Evolutionary conservation across 148 eudicot species (phyloP).

Genomic region (Chenopodium berlandieri): DNA sequence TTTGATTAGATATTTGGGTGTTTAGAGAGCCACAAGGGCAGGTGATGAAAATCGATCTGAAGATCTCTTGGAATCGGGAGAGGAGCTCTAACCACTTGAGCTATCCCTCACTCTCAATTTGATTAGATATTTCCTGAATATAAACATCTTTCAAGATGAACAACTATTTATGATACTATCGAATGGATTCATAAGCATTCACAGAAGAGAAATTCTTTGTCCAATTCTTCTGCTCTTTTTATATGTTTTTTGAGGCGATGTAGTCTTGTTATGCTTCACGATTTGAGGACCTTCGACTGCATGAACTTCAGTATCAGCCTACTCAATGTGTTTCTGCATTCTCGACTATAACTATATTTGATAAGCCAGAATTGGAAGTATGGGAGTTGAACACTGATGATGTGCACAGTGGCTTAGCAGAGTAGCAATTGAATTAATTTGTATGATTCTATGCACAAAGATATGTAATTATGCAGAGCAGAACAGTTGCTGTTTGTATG

Average conservation of each 20-base stretch:
- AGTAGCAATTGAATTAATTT: no score
- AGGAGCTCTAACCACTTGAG: no score
- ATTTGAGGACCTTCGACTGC: background rate
- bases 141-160: background rate
- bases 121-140: background rate
- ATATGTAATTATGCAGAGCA: no score
- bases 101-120: no score
- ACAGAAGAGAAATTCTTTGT: background rate
- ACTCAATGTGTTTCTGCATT: no score
- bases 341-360: background rate
- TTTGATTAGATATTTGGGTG: no score
- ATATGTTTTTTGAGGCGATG: background rate
- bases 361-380: background rate
- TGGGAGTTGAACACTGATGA: background rate
- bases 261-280: background rate
- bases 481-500: no score
- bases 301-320: background rate
- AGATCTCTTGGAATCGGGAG: no score
- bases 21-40: no score
- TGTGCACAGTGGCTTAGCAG: no score
- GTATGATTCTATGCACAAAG: no score
- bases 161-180: background rate
- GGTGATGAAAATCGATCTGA: no score
- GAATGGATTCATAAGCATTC: background rate
- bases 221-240: background rate